Evolutionary conservation across 2,329 filamentous ascomycete species (phyloP).

Genomic region (Colletotrichum filicis): DNA sequence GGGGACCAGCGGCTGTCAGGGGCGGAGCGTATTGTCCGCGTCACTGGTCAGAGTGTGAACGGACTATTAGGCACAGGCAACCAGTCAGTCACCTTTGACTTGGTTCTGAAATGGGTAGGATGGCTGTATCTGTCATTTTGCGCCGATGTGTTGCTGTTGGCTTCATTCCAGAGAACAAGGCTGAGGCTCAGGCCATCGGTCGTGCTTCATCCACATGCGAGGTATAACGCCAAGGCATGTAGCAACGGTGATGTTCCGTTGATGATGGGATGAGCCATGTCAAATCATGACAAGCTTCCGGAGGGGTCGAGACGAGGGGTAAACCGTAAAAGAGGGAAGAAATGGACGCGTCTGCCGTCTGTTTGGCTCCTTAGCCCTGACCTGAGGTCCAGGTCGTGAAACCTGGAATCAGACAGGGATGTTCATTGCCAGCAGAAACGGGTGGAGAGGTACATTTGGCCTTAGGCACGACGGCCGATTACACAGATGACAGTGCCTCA

Average conservation of each 20-base stretch:
- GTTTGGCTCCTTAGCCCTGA: not conserved
- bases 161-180: not conserved
- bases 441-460: not conserved
- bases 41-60: not conserved
- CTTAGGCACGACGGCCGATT: not conserved
- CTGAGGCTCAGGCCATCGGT: not conserved
- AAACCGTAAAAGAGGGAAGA: not conserved
- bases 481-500: too few relatives aligned
- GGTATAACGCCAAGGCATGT: not conserved
- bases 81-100: not conserved
- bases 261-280: conserved; percentile 15
- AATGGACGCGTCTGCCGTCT: conserved; percentile 4
- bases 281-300: conserved; percentile 8
- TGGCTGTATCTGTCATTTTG: not conserved
- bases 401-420: not conserved
- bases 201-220: not conserved
- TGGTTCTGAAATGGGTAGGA: not conserved
- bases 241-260: not conserved
- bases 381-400: not conserved
- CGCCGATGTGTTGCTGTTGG: not conserved
- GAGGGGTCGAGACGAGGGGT: too few relatives aligned
- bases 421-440: not conserved
- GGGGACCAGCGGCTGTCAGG: not conserved
- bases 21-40: not conserved
- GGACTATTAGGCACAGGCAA: not conserved